These are phyloP conservation scores for Aspergillus costaricaensis DNA, from an alignment of 2,329 filamentous ascomycete species.

Conservation along the genomic window DNA sequence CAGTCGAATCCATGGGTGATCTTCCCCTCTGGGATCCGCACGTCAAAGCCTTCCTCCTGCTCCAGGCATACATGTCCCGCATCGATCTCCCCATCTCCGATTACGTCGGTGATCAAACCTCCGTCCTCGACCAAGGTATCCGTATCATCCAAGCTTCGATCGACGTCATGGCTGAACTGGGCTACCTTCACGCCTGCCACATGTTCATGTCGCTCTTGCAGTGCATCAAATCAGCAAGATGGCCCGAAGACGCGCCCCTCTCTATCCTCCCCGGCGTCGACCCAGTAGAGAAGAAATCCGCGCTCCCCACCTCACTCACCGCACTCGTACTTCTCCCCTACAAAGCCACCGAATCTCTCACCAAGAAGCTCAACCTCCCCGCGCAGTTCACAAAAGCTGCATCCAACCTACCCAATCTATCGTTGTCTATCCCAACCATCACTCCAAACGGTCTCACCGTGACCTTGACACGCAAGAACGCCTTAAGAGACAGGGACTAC, in stretches of 20 bases:
- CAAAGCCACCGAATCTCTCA: slow-evolving; percentile 28
- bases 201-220: slow-evolving; percentile 85
- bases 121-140: slow-evolving; percentile 90
- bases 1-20: slow-evolving; percentile 59
- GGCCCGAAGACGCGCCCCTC: slow-evolving; percentile 79
- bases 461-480: slow-evolving; percentile 66
- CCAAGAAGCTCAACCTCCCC: slow-evolving; percentile 34
- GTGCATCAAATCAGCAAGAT: slow-evolving; percentile 87
- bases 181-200: slow-evolving; percentile 72
- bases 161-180: slow-evolving; percentile 89
- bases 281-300: slow-evolving; percentile 19
- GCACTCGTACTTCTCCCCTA: slow-evolving; percentile 34
- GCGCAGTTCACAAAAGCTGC: slow-evolving; percentile 58
- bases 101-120: slow-evolving; percentile 90
- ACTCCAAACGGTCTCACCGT: slow-evolving; percentile 62
- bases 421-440: slow-evolving; percentile 61
- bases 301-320: slow-evolving; percentile 34
- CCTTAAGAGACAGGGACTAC: slow-evolving; percentile 64
- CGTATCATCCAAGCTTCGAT: slow-evolving; percentile 96
- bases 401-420: slow-evolving; percentile 68
- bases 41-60: slow-evolving; percentile 89
- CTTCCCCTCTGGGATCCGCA: slow-evolving; percentile 98
- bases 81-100: slow-evolving; percentile 92
- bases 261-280: slow-evolving; percentile 75
- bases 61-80: slow-evolving; percentile 93